Evolutionary conservation across 805 yeast species (phyloP).

Genomic region (Kodamaea sagamina): DNA sequence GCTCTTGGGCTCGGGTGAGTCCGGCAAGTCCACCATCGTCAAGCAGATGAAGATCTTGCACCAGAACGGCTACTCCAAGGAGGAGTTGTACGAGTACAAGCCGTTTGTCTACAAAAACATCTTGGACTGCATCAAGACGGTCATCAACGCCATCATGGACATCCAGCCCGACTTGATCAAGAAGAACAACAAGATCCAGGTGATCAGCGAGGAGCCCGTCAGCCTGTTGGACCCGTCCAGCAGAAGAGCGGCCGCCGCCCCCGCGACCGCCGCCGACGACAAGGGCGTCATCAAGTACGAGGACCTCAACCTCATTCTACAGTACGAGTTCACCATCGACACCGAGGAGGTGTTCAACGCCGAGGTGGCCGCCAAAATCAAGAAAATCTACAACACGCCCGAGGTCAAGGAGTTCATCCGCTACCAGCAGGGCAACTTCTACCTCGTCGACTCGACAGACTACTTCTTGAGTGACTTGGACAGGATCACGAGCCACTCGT

Average conservation of each 20-base stretch:
- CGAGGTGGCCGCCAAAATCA: slow-evolving; percentile 49
- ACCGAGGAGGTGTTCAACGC: slow-evolving; percentile 54
- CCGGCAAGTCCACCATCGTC: slow-evolving; percentile 78
- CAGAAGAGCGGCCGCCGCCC: not conserved
- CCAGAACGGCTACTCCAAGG: slow-evolving; percentile 67
- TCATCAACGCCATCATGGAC: slow-evolving; percentile 65
- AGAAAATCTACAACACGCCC: slow-evolving; percentile 55
- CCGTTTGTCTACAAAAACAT: slow-evolving; percentile 80
- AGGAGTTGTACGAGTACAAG: slow-evolving; percentile 71
- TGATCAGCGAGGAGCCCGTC: slow-evolving; percentile 6
- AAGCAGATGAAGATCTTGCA: slow-evolving; percentile 81
- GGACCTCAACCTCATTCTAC: slow-evolving; percentile 47
- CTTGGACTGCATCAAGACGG: slow-evolving; percentile 70
- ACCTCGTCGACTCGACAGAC: slow-evolving; percentile 81
- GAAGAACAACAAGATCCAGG: slow-evolving; percentile 9
- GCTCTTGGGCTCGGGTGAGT: slow-evolving; percentile 84
- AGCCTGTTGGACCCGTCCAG: slow-evolving; percentile 7
- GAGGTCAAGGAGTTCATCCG: slow-evolving; percentile 59
- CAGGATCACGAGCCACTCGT: slow-evolving; percentile 59
- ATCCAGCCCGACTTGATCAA: slow-evolving; percentile 45
- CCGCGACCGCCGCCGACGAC: not conserved
- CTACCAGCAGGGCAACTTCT: slow-evolving; percentile 67
- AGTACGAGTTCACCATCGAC: slow-evolving; percentile 54
- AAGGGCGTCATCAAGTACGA: slow-evolving; percentile 24
- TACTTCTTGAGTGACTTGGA: slow-evolving; percentile 71